Base-by-base conservation (phyloP, 1,284 basidiomycete genomes). In the Ganoderma boninense region DNA sequence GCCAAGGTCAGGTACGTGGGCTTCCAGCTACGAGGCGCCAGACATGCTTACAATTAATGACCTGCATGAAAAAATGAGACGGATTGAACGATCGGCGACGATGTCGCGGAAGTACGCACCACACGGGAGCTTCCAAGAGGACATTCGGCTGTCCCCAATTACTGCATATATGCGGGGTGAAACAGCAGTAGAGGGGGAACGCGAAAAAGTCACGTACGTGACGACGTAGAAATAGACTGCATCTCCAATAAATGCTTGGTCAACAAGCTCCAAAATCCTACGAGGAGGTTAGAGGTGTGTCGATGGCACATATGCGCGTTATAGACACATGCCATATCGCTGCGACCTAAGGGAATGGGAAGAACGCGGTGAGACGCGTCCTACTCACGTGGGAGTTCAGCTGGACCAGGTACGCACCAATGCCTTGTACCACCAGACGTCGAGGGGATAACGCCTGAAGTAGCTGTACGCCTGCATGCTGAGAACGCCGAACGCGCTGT, bases 211-310 rank as follows among this genome's bases (percentile, higher is more conserved):
- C 3, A 71, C 74, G 63, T 69, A 76, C 76, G 71, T 73, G 66
- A 77, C 74, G 23, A 77, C 63, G 75, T 91, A 92, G 74, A 82
- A 87, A 75, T 91, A 92, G 16, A 88, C 80, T 5, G 83, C 78
- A 75, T 91, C 86, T 2, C 84, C 88, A 68, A 90, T 84, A 70
- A 91, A 83, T 16, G 80, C 81, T 78, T 90, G 87, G 74, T 92
- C 87, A 5, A 84, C 66, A 3, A 85, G 78, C 77, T 89, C 87
- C 57, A 91, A 74, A 0, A 81, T 7, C 83, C 90, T 92, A 56
- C 2, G 14, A 1, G 11, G 13, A 4, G 4, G 35, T 32, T 20
- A 52, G 26, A 14, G 32, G 42, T 23, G 16, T 38, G 57, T 18
- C 60, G 7, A 42, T 18, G 16, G n/a, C 42, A 23, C 16, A 43